These are phyloP conservation scores for Sedum album DNA, from an alignment of 164 flowering plant species.

Conservation along the genomic window DNA sequence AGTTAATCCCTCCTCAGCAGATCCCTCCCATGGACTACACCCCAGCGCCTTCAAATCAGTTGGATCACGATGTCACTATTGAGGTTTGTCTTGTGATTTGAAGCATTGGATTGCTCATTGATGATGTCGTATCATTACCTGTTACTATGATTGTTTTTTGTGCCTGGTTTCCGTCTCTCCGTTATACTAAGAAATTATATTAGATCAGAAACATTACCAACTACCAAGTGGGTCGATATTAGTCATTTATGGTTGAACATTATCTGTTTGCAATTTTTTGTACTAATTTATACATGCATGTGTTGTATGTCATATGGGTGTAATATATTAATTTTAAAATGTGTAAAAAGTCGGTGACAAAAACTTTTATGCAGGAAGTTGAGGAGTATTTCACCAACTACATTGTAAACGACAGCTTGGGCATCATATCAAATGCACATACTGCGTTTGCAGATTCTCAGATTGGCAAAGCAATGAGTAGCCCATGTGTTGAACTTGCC, in stretches of 20 bases:
- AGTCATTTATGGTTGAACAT: neutral
- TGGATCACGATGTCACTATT: constrained; percentile 64
- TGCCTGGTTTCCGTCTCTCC: neutral
- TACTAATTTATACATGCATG: no score
- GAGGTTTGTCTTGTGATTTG: constrained; percentile 20
- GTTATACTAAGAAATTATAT: neutral
- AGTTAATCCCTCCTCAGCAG: constrained; percentile 60
- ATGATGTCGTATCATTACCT: neutral
- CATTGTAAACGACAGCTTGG: constrained; percentile 76
- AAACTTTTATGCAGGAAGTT: constrained; percentile 43
- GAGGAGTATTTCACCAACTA: constrained; percentile 64
- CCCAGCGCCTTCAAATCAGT: constrained; percentile 27
- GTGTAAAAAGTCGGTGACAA: neutral
- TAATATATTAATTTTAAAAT: no score
- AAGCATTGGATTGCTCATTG: neutral
- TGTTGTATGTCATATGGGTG: no score
- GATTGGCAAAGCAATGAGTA: constrained; percentile 37
- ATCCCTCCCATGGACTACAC: constrained; percentile 63
- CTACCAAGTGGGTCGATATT: no score
- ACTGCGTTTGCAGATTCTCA: constrained; percentile 60
- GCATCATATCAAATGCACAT: constrained; percentile 74
- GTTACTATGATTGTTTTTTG: no score
- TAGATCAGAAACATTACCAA: neutral
- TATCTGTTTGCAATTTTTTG: neutral
- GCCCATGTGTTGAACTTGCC: constrained; percentile 50